Evolutionary conservation across 2,329 filamentous ascomycete genomes (phyloP), one percentile per base, ranked within the genome.

Genomic region (Pseudogymnoascus sp.): DNA sequence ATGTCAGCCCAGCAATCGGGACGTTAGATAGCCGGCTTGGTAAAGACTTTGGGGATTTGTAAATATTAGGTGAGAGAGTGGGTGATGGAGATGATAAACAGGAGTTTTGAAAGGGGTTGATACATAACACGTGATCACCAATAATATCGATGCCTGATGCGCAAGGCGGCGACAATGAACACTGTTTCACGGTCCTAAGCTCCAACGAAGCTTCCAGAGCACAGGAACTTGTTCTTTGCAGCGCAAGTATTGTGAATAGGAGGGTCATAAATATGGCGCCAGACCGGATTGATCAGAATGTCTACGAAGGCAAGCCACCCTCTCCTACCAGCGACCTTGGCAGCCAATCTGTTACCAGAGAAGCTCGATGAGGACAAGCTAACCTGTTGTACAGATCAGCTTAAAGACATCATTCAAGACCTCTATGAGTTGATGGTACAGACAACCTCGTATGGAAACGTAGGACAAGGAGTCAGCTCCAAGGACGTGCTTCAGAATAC

Each of bases 351-450:
- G 18, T 6, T 39, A 11, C 35, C 12, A 7, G 8, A 7, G 33
- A 12, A 28, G 4, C 25, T 58, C 57, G 9, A n/a, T 22, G 12
- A 28, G 18, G 12, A 14, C 20, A 38, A 38, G 47, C 57, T 58
- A 58, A 58, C 33, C 12, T 58, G 20, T 16, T n/a, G 5, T 16
- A 11, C 67, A 85, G 83, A 79, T 67, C 77, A 83, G 73, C 76
- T 86, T 73, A 83, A 85, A 69, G 79, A 84, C 67, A 77, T 84
- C 63, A 84, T 87, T 71, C 82, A 86, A 68, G 82, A 84, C 66
- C 79, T 86, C 39, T 86, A 84, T 77, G 79, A 84, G 67, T 73
- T 86, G 63, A 83, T 86, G 78, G 81, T 87, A 50, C 84, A 87
- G 69, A 77, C 82, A 28, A 79, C 81, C 33, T 79, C 81, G 62